Conservation (phyloP, 257 asterid genomes). For the Solanum bukasovii region DNA sequence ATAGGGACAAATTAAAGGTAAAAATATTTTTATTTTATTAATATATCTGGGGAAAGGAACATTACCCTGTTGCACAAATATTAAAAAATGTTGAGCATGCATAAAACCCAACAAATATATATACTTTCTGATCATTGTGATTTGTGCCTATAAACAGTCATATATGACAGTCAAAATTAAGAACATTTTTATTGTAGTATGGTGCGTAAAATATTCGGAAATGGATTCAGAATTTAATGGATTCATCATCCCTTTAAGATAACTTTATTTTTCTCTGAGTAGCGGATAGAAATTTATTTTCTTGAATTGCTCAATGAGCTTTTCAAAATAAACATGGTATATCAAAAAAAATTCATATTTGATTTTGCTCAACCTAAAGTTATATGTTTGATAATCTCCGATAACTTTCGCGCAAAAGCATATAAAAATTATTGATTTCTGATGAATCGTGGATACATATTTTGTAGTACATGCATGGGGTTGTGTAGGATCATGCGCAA, state of each 20-base stretch:
- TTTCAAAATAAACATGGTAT: not conserved
- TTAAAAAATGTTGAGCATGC: constrained; percentile 17
- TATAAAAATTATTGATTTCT: no score
- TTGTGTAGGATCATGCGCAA: constrained; percentile 47
- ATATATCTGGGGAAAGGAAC: not conserved
- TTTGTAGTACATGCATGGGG: not conserved
- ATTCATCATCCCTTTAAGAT: not conserved
- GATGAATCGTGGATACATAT: not conserved
- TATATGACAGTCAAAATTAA: not conserved
- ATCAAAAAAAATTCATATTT: not conserved
- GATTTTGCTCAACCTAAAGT: not conserved
- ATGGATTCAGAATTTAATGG: not conserved
- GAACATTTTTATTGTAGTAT: not conserved
- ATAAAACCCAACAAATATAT: constrained; percentile 5
- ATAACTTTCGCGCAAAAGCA: no score
- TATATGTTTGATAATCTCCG: not conserved
- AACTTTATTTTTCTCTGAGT: fast-evolving
- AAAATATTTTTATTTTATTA: not conserved
- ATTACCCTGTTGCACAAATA: not conserved
- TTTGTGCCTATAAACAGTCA: constrained; percentile 11
- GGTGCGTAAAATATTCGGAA: fast-evolving
- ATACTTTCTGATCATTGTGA: not conserved
- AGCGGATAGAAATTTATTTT: no score
- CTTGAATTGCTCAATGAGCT: no score
- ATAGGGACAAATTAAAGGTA: not conserved